Evolutionary conservation across 2,329 filamentous ascomycete species (phyloP).

Genomic region (Hansfordia pulvinata): DNA sequence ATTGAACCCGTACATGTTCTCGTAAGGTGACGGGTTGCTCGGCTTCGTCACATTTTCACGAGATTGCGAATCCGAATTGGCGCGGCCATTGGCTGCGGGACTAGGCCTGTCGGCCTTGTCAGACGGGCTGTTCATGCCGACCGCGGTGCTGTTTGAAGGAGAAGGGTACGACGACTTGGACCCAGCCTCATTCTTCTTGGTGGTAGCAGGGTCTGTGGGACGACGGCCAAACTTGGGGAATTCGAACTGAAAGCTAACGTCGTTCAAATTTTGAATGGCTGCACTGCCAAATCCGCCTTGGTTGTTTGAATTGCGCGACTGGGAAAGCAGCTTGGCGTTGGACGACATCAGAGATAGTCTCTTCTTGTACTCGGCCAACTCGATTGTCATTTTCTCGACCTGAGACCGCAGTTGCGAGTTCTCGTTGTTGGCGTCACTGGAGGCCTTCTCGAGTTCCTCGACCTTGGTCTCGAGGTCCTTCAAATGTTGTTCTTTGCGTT

Average conservation of each 20-base stretch:
- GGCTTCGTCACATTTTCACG: constrained; percentile 40
- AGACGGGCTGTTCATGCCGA: constrained; percentile 20
- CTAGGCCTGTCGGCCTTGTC: constrained; percentile 16
- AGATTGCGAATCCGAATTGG: constrained; percentile 20
- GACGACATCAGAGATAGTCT: too few species aligned
- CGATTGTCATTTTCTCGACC: constrained; percentile 72
- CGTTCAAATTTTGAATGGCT: constrained; percentile 46
- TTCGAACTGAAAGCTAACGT: constrained; percentile 85
- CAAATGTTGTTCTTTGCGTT: constrained; percentile 85
- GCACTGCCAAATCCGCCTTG: constrained; percentile 27
- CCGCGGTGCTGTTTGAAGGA: constrained; percentile 13
- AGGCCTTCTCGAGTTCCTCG: constrained; percentile 66
- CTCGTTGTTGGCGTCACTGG: constrained; percentile 70
- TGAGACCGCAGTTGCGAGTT: constrained; percentile 76
- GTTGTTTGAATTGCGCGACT: constrained; percentile 11
- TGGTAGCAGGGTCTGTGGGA: constrained; percentile 18
- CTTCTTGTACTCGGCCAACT: constrained; percentile 85
- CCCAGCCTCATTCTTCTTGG: constrained; percentile 6
- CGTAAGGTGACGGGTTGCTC: constrained; percentile 23
- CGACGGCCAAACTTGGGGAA: constrained; percentile 87
- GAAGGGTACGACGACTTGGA: constrained; percentile 11
- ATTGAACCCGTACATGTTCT: constrained; percentile 26
- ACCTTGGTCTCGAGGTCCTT: constrained; percentile 74
- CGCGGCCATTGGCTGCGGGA: constrained; percentile 21
- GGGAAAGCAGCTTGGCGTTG: constrained; percentile 35